Base-by-base conservation (phyloP, 768 basidiomycete genomes). In the Xerocomellus intermedius region DNA sequence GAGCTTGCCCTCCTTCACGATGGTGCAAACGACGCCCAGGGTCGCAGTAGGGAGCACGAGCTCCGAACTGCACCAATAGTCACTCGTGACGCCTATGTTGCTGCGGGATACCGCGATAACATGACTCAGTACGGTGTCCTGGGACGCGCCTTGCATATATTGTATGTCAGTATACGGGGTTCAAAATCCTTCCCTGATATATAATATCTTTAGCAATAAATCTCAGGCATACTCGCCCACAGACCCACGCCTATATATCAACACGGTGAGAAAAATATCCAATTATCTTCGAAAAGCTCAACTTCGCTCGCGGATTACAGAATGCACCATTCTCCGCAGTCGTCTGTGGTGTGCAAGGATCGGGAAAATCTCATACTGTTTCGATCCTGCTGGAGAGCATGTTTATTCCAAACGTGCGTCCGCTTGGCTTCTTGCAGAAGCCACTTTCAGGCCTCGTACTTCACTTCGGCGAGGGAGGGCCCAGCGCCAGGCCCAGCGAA, bases 281-380 rank as follows among this genome's bases (percentile, higher is more conserved):
- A 9, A 38, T 17, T 26, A 30, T 52, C 33, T 17, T 53, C 13
- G 2, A 17, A 38, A 55, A 35, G 35, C 32, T 54, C 30, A 52
- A 10, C 36, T 6, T 42, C 28, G 28, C 42, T 48, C 26, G 10
- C 33, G 42, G 32, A 35, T 39, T 10, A 16, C 55, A 88, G 87
- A 89, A 88, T 63, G 77, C 87, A 0, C 88, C 87, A 0, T 85
- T 88, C 61, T 89, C 88, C 0, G 84, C 87, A 0, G 63, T 89
- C n/a, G 79, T 89, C 3, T 90, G 87, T 49, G 87, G 87, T 0
- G 87, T 88, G 0, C 88, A 89, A 72, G 86, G 88, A 1, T 84
- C 87, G 0, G 87, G 87, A 9, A 89, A 90, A 62, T 88, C 86
- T 0, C 87, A 90, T 48, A 87, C 85, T 0, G 81, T 87, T 2